Base-by-base conservation (phyloP, 495 filamentous ascomycete species). In the Hypoxylon lienhwacheense region DNA sequence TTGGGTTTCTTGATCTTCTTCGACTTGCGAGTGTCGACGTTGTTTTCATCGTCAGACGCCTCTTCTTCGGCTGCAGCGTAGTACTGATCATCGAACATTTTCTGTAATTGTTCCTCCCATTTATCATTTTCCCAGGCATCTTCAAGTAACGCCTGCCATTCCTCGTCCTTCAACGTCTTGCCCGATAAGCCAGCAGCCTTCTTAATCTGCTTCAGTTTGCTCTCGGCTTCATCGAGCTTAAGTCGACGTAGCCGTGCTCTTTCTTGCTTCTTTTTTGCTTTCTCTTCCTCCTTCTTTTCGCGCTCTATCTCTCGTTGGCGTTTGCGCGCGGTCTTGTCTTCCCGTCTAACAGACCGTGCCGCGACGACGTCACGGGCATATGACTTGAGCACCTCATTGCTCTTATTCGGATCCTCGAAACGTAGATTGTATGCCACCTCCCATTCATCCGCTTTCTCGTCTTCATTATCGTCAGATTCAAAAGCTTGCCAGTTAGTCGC, bases 381-480 rank as follows among this genome's bases (percentile, higher is more conserved):
- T 7, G 92, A 89, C 53, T 85, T 82, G 1, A 97, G 67, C 42
- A 86, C 82, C 63, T 95, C 89, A 58, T 96, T 95, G 53, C 86
- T 80, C 55, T 84, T 86, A 59, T 77, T 78, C 0, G 93, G 90
- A 61, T 98, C 87, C 64, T 98, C 93, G 62, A 98, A 98, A 17
- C 93, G 87, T 70, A 96, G 75, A 70, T 98, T 98, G 74, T 95
- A 98, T n/a, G 90, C 91, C 45, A 86, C 80, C 67, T 98, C 93
- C 58, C 90, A 91, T 20, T 81, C 81, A 19, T 98, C 93, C 25
- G 92, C 91, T 19, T 84, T 79, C 10, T 82, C 76, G 39, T 91
- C 86, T 42, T 92, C 88, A 15, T 87, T 88, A 45, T 97, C 93
- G 58, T 98, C 93, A 0, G 90, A 95, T 50, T 97, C 90, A 44